Percentiles rank a stretch among this genome's conserved stretches.
These are phyloP conservation scores for Exophiala phaeomuriformis DNA, from an alignment of 2,329 filamentous ascomycete genomes.

Conservation along the genomic window DNA sequence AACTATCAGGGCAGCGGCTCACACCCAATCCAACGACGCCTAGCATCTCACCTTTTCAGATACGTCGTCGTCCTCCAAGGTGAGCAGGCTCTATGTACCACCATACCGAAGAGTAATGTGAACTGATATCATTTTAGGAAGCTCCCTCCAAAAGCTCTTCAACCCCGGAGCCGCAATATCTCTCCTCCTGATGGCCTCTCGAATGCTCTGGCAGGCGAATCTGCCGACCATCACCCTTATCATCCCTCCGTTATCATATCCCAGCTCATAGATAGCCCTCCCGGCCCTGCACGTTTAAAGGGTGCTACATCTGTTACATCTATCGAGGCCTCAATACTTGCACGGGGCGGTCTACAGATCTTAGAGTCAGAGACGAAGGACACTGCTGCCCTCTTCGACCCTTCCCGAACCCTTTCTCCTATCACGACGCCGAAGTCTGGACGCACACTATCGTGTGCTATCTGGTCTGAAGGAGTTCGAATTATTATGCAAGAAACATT, in stretches of 20 bases:
- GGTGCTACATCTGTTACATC: neutral
- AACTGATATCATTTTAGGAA: slow-evolving; percentile 7
- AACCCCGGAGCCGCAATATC: neutral
- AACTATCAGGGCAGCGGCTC: neutral
- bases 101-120: neutral
- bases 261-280: neutral
- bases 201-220: neutral
- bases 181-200: neutral
- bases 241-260: slow-evolving; percentile 3
- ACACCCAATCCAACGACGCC: neutral
- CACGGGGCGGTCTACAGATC: neutral
- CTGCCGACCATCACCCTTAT: neutral
- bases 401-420: neutral
- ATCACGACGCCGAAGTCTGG: slow-evolving; percentile 5
- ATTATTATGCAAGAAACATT: slow-evolving; percentile 3
- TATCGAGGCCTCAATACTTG: neutral
- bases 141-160: slow-evolving; percentile 6
- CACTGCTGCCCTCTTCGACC: slow-evolving; percentile 1
- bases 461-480: slow-evolving; percentile 8
- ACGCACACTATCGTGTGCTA: neutral
- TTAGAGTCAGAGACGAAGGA: slow-evolving; percentile 8
- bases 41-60: neutral
- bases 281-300: neutral
- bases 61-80: slow-evolving; percentile 5
- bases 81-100: neutral